Evolutionary conservation across 768 basidiomycete genomes (phyloP), one percentile per base, ranked within the genome.

Genomic region (Lactarius tabidus): DNA sequence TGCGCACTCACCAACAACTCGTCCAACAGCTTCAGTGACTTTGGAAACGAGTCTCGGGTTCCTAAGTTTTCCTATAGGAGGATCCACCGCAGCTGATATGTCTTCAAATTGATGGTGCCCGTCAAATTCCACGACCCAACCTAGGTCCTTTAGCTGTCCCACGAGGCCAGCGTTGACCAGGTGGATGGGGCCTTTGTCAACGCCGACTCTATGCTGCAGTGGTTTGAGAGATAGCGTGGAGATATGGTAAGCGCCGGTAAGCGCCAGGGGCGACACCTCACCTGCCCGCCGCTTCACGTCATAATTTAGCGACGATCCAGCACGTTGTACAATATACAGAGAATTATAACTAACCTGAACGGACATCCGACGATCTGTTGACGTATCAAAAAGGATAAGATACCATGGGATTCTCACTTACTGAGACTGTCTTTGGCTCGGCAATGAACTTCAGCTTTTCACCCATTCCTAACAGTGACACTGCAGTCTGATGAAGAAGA

Each of bases 61-160:
- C 82, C 92, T 96, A 68, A 99, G 82, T 69, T 83, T 89, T 28
- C 93, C 94, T 67, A 94, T 90, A 15, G 91, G 90, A 35, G 91
- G 88, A 73, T 95, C 92, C 59, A 79, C 73, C 51, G 77, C 77
- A 6, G 82, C 77, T 28, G 81, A 78, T 69, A 93, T 83, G 52
- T 87, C 88, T 74, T 92, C 90, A 70, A 95, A 97, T 68, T 89
- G 87, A 73, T 95, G 90, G 71, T 94, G 91, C 0, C 94, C 93
- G 66, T 93, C 88, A 75, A 96, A 98, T 54, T 86, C 77, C 69
- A 98, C 95, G 43, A 85, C 81, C 94, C 94, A 98, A 48, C 92
- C 94, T 20, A 98, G 84, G 3, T 79, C 79, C 54, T 83, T 76
- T 39, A 98, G 82, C 73, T 96, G 93, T 7, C 83, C 73, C 41